phyloP scores from a whole-genome alignment of 1,284 basidiomycete genomes.

The Thelephora terrestris region DNA sequence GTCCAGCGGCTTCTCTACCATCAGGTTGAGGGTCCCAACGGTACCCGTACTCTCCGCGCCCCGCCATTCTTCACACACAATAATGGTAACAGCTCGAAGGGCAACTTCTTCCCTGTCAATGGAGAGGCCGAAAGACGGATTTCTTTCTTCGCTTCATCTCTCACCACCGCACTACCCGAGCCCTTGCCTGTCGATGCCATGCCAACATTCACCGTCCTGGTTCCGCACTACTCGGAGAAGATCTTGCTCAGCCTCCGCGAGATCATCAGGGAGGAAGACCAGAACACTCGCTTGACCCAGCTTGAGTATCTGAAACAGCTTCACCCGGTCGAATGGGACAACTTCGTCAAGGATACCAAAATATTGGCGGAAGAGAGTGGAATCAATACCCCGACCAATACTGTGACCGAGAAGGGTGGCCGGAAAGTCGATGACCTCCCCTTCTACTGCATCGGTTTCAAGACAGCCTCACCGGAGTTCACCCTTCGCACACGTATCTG shows the following conservation, averaged over 20 bases:
- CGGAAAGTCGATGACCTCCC: conserved; percentile 88
- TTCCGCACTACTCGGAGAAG: conserved; percentile 96
- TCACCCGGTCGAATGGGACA: conserved; percentile 99
- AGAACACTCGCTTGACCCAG: conserved; percentile 89
- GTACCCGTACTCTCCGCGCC: conserved; percentile 82
- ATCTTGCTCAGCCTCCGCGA: conserved; percentile 89
- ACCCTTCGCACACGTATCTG: conserved; percentile 98
- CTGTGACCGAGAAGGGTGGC: conserved; percentile 65
- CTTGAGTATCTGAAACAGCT: conserved; percentile 97
- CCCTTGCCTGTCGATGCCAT: conserved; percentile 91
- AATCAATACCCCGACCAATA: conserved; percentile 45
- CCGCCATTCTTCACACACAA: conserved; percentile 95
- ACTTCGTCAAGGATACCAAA: conserved; percentile 99
- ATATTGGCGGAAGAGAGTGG: conserved; percentile 88
- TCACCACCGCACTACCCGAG: conserved; percentile 89
- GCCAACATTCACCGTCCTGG: conserved; percentile 95
- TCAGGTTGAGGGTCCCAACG: conserved; percentile 81
- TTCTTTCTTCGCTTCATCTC: conserved; percentile 93
- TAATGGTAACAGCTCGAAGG: conserved; percentile 53
- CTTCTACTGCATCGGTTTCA: conserved; percentile 99
- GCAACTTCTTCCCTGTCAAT: conserved; percentile 87
- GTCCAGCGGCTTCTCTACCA: conserved; percentile 92
- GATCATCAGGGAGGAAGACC: conserved; percentile 95
- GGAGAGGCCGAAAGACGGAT: conserved; percentile 93
- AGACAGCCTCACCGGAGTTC: conserved; percentile 97